Evolutionary conservation across 2,329 filamentous ascomycete genomes (phyloP), one percentile per base, ranked within the genome.

Genomic region (Penicillium sp.): DNA sequence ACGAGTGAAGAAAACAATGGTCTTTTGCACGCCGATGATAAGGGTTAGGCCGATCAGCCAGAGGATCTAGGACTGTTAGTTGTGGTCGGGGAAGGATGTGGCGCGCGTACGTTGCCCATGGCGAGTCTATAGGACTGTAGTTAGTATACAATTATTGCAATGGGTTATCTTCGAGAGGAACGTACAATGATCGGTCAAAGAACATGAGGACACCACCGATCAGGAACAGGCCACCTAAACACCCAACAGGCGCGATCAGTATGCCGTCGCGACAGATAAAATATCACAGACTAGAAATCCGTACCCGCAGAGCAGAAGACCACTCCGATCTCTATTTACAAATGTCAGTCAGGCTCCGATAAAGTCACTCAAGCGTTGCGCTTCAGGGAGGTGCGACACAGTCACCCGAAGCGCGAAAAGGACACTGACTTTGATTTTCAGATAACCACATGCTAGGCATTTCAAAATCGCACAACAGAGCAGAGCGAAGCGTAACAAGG

Each of bases 241-340:
- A 35, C 39, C 44, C 27, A 38, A 16, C 22, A 34, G 32, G 24
- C 16, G 34, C 42, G 11, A 20, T 34, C 18, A 34, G 31, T 20
- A 34, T 4, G 10, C 31, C 9, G 16, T 11, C 14, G 16, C 8
- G 31, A 9, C n/a, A 31, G 14, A 16, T 9, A 18, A 18, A 11
- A 3, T 3, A 47, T 50, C 43, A 11, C 10, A 32, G 29, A 9
- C 4, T 6, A 14, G 14, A 20, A 39, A 2, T 6, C 11, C 87
- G 60, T 85, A 95, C 90, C 91, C 65, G 89, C 91, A 65, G 89
- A 93, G 79, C 93, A 97, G 77, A 98, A 98, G 68, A 90, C 88
- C 54, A 96, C 90, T 60, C 93, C 93, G 64, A 97, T 86, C 73
- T 98, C 93, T 97, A 64, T 60, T 22, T n/a, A 32, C 24, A 32